Evolutionary conservation across 441 rosid genomes (phyloP).

Genomic region (Mallotus japonicus): DNA sequence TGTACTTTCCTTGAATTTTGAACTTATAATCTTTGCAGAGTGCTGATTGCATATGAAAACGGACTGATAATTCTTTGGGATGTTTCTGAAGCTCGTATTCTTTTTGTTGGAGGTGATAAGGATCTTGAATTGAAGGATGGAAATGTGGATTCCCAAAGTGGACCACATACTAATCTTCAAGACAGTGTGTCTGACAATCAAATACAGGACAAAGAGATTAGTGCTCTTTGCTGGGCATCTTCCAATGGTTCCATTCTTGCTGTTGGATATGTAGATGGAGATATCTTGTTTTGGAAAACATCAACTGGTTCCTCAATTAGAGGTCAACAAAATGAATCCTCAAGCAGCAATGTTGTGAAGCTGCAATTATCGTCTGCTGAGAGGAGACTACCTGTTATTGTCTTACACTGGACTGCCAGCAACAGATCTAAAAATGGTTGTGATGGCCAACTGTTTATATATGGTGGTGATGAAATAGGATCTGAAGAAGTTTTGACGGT

Average conservation of each 20-base stretch:
- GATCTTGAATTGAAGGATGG: conserved; percentile 56
- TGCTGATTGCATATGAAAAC: conserved; percentile 55
- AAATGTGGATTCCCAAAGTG: conserved; percentile 26
- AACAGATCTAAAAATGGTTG: conserved; percentile 35
- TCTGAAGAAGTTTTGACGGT: conserved; percentile 67
- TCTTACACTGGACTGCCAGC: conserved; percentile 55
- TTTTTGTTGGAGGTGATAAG: conserved; percentile 55
- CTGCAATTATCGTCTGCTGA: conserved; percentile 52
- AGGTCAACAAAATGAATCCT: conserved; percentile 30
- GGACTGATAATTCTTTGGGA: conserved; percentile 67
- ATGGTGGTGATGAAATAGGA: conserved; percentile 72
- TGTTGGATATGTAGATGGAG: conserved; percentile 69
- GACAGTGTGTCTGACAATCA: conserved; percentile 28
- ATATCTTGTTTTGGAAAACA: conserved; percentile 64
- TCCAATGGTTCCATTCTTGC: conserved; percentile 57
- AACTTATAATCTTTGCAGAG: conserved; percentile 37
- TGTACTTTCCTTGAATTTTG: neutral
- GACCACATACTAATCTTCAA: conserved; percentile 23
- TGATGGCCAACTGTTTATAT: conserved; percentile 52
- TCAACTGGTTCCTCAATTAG: conserved; percentile 30
- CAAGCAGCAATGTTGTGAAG: conserved; percentile 47
- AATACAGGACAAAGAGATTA: conserved; percentile 54
- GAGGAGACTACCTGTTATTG: conserved; percentile 65
- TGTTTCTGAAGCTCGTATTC: conserved; percentile 41
- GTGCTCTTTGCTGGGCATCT: conserved; percentile 74